Evolutionary conservation across 352 stramenopile species (phyloP).

Genomic region (Pythium brassicae): DNA sequence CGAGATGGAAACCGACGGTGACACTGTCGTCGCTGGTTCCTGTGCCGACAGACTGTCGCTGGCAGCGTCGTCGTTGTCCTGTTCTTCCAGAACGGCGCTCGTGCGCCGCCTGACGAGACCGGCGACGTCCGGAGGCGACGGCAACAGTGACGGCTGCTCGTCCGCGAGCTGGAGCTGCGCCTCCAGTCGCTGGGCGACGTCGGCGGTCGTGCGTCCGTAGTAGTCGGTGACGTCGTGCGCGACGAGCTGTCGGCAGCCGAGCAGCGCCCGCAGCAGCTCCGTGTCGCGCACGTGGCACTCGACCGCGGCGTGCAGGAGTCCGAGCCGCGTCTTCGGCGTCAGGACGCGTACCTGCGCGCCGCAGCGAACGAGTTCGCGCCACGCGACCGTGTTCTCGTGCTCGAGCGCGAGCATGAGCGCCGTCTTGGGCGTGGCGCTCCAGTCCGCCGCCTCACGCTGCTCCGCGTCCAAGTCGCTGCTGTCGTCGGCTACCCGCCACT

Average conservation of each 20-base stretch:
- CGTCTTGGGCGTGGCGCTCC: constrained; percentile 28
- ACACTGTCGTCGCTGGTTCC: neutral
- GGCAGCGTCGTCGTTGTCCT: constrained; percentile 4
- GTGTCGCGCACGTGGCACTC: constrained; percentile 6
- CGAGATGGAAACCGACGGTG: neutral
- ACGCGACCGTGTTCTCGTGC: constrained; percentile 37
- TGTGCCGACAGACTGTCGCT: neutral
- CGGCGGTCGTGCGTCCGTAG: constrained; percentile 29
- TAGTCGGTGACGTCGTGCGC: constrained; percentile 24
- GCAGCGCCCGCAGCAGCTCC: constrained; percentile 11
- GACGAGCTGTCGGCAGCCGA: constrained; percentile 11
- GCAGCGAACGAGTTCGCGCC: constrained; percentile 39
- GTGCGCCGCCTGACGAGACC: constrained; percentile 1
- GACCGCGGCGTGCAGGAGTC: constrained; percentile 45
- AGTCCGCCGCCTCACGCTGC: constrained; percentile 12
- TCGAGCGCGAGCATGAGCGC: constrained; percentile 57
- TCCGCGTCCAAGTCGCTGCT: neutral
- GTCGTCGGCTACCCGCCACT: neutral
- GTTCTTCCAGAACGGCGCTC: constrained; percentile 12
- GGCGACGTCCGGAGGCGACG: neutral
- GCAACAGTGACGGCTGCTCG: neutral
- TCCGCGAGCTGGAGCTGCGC: constrained; percentile 8
- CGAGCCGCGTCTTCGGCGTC: constrained; percentile 41
- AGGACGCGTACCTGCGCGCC: constrained; percentile 38
- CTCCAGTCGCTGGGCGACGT: constrained; percentile 17